Conservation (phyloP, 108 stramenopile genomes). For the Stephanodiscus triporus region DNA sequence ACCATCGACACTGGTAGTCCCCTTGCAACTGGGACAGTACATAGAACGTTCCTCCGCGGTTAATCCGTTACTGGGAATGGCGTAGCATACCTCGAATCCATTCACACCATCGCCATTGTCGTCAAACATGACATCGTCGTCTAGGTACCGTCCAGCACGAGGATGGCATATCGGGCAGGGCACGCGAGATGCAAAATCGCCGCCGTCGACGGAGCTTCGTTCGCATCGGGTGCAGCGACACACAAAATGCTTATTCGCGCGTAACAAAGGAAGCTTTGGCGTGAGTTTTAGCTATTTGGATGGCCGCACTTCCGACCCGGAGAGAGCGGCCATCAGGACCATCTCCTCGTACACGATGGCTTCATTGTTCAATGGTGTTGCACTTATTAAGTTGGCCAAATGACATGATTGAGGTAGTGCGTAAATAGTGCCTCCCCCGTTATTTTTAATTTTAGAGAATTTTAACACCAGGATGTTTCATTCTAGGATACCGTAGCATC, state of each 20-base stretch:
- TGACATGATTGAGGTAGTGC: no score
- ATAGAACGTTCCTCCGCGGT: conserved; percentile 22
- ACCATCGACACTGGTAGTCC: conserved; percentile 7
- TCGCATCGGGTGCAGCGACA: conserved; percentile 73
- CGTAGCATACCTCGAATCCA: conserved; percentile 50
- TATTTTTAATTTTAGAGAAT: no score
- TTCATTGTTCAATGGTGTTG: no score
- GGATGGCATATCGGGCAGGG: conserved; percentile 79
- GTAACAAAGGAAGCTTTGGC: no score
- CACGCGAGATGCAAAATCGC: conserved; percentile 65
- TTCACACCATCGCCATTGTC: conserved; percentile 51
- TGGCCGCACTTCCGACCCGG: no score
- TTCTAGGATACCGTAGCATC: no score
- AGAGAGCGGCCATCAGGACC: no score
- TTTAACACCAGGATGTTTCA: no score
- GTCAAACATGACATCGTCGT: conserved; percentile 84
- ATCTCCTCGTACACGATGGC: no score
- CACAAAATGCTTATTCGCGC: conserved; percentile 66
- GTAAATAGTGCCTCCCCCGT: no score
- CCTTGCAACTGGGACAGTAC: conserved; percentile 25
- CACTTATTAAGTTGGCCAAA: no score
- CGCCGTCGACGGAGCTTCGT: conserved; percentile 10
- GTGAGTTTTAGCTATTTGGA: no score
- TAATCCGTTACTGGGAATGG: conserved; percentile 32
- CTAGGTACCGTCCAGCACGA: conserved; percentile 63